Base-by-base conservation (phyloP, 495 filamentous ascomycete genomes). In the Daldinia caldariorum region DNA sequence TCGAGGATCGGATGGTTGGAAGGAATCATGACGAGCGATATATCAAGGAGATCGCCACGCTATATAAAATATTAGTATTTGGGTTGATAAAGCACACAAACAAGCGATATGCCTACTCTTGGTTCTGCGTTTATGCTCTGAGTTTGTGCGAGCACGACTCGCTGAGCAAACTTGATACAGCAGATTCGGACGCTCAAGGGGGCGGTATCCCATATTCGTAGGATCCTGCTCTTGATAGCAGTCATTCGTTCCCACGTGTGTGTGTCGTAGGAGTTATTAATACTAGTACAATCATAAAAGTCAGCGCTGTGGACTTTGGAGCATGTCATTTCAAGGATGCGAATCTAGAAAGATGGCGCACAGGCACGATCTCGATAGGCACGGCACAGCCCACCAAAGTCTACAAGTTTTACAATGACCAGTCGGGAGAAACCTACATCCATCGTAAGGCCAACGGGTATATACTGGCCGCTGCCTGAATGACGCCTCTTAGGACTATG, bases 81-180 rank as follows among this genome's bases (percentile, higher is more conserved):
- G 26, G 26, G 1, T 26, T 58, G 26, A 29, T 14, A 50, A 35
- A 60, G 38, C 34, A 20, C 34, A 29, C 54, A 81, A 41, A 8
- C 16, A 34, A 32, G 13, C 32, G 51, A 47, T 54, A 20, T 12
- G 16, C 89, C 55, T 86, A 97, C 94, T 83, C 92, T 89, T 65
- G 92, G 92, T 77, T 98, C 95, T 31, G 89, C 83, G 70, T 93
- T 90, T 66, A 89, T 79, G 39, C 93, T 94, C 13, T 89, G 90
- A 6, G 94, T 97, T 77, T 99, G 94, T 6, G 92, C 90, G 60
- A 97, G 90, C 47, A 99, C 91, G 38, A 98, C 93, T 29, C 92
- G 87, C 81, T 98, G 94, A 14, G 92, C 89, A 74, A 99, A 98
- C 77, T 99, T 99, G 84, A 97, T 91, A 79, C 95, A 97, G 84